Conservation (phyloP, 108 stramenopile species). For the Nitzschia sp. region DNA sequence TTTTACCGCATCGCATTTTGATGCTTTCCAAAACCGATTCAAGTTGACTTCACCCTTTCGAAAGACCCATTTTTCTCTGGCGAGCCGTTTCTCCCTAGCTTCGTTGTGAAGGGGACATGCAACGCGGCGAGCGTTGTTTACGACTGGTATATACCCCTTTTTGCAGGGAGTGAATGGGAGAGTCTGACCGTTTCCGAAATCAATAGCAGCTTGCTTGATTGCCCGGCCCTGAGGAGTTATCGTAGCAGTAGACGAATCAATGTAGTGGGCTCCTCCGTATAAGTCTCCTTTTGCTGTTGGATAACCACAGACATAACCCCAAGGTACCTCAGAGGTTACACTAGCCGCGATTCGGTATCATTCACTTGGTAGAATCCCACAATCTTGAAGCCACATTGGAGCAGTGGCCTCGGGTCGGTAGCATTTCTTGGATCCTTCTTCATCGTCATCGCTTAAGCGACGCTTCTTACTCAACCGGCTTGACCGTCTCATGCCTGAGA, state of each 20-base stretch:
- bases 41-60: constrained; percentile 69
- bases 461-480: not conserved
- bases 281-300: constrained; percentile 69
- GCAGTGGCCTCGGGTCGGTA: constrained; percentile 66
- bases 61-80: constrained; percentile 49
- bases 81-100: constrained; percentile 53
- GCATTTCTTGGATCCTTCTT: not conserved
- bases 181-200: constrained; percentile 73
- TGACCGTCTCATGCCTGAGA: constrained; percentile 1
- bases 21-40: constrained; percentile 46
- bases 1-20: not conserved
- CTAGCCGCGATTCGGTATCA: constrained; percentile 81
- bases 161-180: constrained; percentile 86
- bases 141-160: constrained; percentile 67
- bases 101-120: constrained; percentile 80
- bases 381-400: constrained; percentile 55
- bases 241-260: constrained; percentile 52
- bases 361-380: constrained; percentile 82
- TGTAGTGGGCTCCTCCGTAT: constrained; percentile 86
- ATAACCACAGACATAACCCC: constrained; percentile 82
- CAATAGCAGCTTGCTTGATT: constrained; percentile 54
- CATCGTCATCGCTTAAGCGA: not conserved
- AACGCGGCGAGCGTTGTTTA: constrained; percentile 50
- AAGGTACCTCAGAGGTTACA: constrained; percentile 60
- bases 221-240: constrained; percentile 77